Evolutionary conservation across 2,329 filamentous ascomycete genomes (phyloP), one percentile per base, ranked within the genome.

Genomic region (Sporothrix dimorphospora): DNA sequence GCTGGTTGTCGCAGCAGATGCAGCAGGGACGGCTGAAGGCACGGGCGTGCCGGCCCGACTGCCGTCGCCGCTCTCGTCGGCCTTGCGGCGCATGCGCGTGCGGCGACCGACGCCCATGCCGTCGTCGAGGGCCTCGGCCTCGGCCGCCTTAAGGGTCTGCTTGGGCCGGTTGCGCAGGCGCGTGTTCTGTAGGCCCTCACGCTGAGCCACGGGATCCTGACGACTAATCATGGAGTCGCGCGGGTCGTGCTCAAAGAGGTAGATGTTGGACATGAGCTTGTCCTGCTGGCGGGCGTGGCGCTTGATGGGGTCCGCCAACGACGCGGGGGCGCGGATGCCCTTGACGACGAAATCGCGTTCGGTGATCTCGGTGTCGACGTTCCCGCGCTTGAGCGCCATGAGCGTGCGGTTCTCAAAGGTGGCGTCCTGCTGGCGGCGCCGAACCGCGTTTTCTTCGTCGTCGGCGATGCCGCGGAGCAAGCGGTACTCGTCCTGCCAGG

Each of bases 171-270:
- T 87, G 69, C 88, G 85, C 47, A 89, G 81, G 40, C 87, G 83
- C 4, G 84, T 84, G 65, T 87, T 87, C 75, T 85, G 83, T 72
- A 85, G 81, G 34, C 87, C 87, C 55, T 92, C 80, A 49, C 83
- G 81, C 75, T 90, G 88, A 11, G 82, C 84, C 47, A 86, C 81
- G 0, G 88, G 87, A 73, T 90, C 87, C 77, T 91, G 89, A 47
- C 83, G 82, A 24, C 88, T 88, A 72, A 90, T 83, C 78, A 87
- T 87, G 73, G 84, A 84, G 2, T 85, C 84, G 69, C 88, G 85
- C 11, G 85, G 83, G 75, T 90, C 88, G 75, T 90, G 88, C 73
- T 89, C 86, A 75, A 90, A 90, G 19, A 86, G 85, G 76, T 90
- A 91, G 1, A 85, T 83, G 73, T 86, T 83, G 8, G 89, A 88